A percentile compares a stretch with the other conserved stretches of the same genome.
Evolutionary conservation across 805 yeast species (phyloP).

Genomic region (Osmozyma mogii): DNA sequence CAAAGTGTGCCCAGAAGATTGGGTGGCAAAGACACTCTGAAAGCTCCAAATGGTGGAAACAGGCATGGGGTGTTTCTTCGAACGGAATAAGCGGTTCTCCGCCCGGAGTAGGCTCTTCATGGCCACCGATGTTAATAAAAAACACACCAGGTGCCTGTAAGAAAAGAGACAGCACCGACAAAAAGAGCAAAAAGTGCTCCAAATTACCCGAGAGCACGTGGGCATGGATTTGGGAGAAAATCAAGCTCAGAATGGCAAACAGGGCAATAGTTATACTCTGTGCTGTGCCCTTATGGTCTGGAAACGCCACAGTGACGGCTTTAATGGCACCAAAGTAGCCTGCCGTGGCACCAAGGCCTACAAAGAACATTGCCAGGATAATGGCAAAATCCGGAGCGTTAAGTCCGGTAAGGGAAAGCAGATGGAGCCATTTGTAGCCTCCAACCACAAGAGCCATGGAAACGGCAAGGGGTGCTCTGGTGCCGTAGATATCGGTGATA

Average conservation of each 20-base stretch:
- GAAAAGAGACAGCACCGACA: conserved; percentile 16
- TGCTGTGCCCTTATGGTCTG: conserved; percentile 25
- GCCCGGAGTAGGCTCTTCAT: conserved; percentile 1
- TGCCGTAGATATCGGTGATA: conserved; percentile 26
- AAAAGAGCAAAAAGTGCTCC: conserved; percentile 16
- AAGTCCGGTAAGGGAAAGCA: conserved; percentile 14
- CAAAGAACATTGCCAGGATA: conserved; percentile 22
- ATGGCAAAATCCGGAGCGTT: conserved; percentile 7
- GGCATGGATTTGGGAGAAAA: conserved; percentile 17
- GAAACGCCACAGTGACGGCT: conserved; percentile 27
- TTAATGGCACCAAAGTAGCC: conserved; percentile 28
- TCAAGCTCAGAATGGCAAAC: conserved; percentile 27
- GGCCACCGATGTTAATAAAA: conserved; percentile 24
- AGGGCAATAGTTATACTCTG: conserved; percentile 30
- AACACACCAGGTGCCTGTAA: conserved; percentile 22
- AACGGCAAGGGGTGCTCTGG: conserved; percentile 24
- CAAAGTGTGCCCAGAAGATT: conserved; percentile 24
- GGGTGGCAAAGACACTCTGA: conserved; percentile 20
- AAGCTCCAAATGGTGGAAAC: conserved; percentile 12
- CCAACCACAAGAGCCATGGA: conserved; percentile 16
- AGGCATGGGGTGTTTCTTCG: not conserved
- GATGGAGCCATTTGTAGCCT: conserved; percentile 23
- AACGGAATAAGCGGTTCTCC: conserved; percentile 1
- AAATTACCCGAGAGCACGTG: conserved; percentile 16
- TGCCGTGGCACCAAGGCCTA: conserved; percentile 26